These are phyloP conservation scores for Saussurea involucrata DNA, from an alignment of 129 eudicot genomes.

Conservation along the genomic window DNA sequence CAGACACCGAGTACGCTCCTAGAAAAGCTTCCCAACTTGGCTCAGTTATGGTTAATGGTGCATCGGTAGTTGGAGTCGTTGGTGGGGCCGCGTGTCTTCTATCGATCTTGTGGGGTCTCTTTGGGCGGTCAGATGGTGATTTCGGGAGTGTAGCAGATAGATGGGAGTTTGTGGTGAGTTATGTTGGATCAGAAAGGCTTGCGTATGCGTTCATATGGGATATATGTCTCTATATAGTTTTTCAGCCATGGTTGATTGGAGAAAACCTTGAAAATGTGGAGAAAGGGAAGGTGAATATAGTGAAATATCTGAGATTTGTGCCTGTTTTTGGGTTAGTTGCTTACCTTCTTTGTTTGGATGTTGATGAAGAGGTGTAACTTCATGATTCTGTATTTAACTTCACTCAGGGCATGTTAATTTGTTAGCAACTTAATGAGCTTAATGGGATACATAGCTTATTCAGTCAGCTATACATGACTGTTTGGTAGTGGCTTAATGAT, in stretches of 20 bases:
- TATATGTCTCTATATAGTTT: slow-evolving; percentile 65
- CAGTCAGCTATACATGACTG: too few relatives aligned
- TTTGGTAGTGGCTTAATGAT: too few relatives aligned
- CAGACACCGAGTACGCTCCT: slow-evolving; percentile 39
- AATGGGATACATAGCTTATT: too few relatives aligned
- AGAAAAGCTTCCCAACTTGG: slow-evolving; percentile 63
- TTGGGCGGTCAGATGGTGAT: slow-evolving; percentile 69
- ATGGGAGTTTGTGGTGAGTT: slow-evolving; percentile 57
- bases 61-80: slow-evolving; percentile 60
- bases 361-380: slow-evolving; percentile 38
- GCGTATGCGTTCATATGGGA: slow-evolving; percentile 98
- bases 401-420: too few relatives aligned
- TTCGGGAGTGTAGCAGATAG: slow-evolving; percentile 64
- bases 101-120: slow-evolving; percentile 76
- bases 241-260: slow-evolving; percentile 95
- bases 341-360: slow-evolving; percentile 71
- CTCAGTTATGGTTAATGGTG: slow-evolving; percentile 56
- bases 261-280: slow-evolving; percentile 70
- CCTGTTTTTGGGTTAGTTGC: slow-evolving; percentile 74
- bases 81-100: slow-evolving; percentile 62
- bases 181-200: slow-evolving; percentile 79
- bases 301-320: slow-evolving; percentile 57
- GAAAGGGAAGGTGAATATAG: slow-evolving; percentile 40
- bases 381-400: slow-evolving; percentile 10
- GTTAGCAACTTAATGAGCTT: too few relatives aligned